Percentiles rank a stretch among this genome's conserved stretches.
Evolutionary conservation across 805 yeast genomes (phyloP).

Genomic region (Ogataea pilisensis): DNA sequence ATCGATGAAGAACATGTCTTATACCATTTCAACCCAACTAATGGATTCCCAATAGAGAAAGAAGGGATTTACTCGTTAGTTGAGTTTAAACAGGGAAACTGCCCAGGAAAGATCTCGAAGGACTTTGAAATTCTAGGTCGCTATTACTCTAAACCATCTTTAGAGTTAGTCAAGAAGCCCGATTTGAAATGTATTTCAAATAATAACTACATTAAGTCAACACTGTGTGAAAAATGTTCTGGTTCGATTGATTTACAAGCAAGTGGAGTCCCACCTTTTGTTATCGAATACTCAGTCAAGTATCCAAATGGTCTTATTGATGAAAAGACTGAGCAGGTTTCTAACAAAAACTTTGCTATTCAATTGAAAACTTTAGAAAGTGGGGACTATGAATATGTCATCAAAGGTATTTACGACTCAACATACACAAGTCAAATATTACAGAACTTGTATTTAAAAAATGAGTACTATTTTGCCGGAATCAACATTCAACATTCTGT

Average conservation of each 20-base stretch:
- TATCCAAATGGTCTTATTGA: slow-evolving; percentile 52
- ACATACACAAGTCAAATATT: slow-evolving; percentile 46
- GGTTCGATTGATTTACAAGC: slow-evolving; percentile 36
- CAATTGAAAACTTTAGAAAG: slow-evolving; percentile 38
- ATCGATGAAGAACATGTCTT: slow-evolving; percentile 6
- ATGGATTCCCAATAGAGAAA: slow-evolving; percentile 31
- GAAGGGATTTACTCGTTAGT: slow-evolving; percentile 41
- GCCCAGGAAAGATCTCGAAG: slow-evolving; percentile 37
- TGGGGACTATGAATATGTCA: slow-evolving; percentile 61
- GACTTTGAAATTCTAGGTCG: slow-evolving; percentile 20
- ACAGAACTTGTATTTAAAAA: slow-evolving; percentile 20
- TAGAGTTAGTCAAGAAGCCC: slow-evolving; percentile 11
- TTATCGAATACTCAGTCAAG: slow-evolving; percentile 59
- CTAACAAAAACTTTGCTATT: slow-evolving; percentile 35
- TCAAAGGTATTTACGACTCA: slow-evolving; percentile 63
- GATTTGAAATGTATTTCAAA: slow-evolving; percentile 3
- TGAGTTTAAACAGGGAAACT: slow-evolving; percentile 39
- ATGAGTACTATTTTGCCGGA: slow-evolving; percentile 25
- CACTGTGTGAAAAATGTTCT: slow-evolving; percentile 24
- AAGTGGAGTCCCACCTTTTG: slow-evolving; percentile 60
- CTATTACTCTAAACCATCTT: slow-evolving; percentile 29
- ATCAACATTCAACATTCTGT: slow-evolving; percentile 49
- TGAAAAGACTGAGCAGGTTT: slow-evolving; percentile 39
- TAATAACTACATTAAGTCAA: slow-evolving; percentile 7
- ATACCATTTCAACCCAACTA: slow-evolving; percentile 18